These are phyloP conservation scores for Penicillium sp. DNA, from an alignment of 2,329 filamentous ascomycete genomes.

Conservation along the genomic window DNA sequence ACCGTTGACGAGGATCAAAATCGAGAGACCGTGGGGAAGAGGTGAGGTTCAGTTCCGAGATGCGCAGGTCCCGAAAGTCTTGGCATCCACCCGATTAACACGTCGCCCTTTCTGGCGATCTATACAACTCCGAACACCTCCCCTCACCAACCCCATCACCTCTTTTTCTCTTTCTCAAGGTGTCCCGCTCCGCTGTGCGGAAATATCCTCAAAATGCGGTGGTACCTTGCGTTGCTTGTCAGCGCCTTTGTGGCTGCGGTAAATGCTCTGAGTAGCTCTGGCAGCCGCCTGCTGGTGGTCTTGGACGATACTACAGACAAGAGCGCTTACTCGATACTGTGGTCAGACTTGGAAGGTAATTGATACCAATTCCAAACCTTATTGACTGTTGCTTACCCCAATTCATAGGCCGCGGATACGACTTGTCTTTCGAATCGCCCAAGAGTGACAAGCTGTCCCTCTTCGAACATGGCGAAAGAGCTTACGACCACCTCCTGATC, in stretches of 20 bases:
- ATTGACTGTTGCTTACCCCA: slow-evolving; percentile 6
- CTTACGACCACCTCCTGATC: slow-evolving; percentile 87
- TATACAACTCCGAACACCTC: slow-evolving; percentile 22
- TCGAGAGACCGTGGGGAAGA: slow-evolving; percentile 28
- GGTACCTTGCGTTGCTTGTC: slow-evolving; percentile 68
- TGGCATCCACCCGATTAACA: slow-evolving; percentile 44
- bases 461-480: slow-evolving; percentile 82
- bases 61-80: slow-evolving; percentile 35
- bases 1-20: slow-evolving; percentile 19
- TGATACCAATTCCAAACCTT: neutral
- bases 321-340: slow-evolving; percentile 77
- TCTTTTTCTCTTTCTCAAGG: slow-evolving; percentile 13
- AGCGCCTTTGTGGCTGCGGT: slow-evolving; percentile 56
- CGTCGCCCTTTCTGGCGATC: slow-evolving; percentile 41
- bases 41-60: slow-evolving; percentile 31
- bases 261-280: slow-evolving; percentile 75
- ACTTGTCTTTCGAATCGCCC: slow-evolving; percentile 77
- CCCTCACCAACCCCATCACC: slow-evolving; percentile 11
- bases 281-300: slow-evolving; percentile 79
- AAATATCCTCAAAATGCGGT: slow-evolving; percentile 64
- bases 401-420: slow-evolving; percentile 73
- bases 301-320: slow-evolving; percentile 81
- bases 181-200: slow-evolving; percentile 35
- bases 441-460: slow-evolving; percentile 76
- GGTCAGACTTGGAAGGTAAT: slow-evolving; percentile 50